Base-by-base conservation (phyloP, 805 yeast genomes). In the Hermanozyma aechmeae region DNA sequence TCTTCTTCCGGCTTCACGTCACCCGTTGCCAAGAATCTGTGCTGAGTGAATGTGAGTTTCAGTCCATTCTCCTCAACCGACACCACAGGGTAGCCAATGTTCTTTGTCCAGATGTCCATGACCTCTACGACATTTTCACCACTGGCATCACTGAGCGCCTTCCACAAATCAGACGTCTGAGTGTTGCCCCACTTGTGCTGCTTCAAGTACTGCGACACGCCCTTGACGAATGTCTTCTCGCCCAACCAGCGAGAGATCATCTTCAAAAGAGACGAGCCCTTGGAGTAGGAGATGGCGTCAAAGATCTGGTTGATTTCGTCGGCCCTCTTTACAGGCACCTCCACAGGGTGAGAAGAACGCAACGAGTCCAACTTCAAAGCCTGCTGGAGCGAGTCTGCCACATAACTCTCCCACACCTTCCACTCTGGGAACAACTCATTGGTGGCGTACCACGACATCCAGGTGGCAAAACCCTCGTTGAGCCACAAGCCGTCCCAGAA, bases 401-500 rank as follows among this genome's bases (percentile, higher is more conserved):
- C 92, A 47, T 82, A 85, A 29, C 76, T 72, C 55, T 83, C 82
- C 83, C 85, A 82, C 22, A 82, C 89, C 48, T 79, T 78, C 89
- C 92, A 82, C 39, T 80, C 85, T 16, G 92, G 92, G 55, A 71
- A 74, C 47, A 80, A 68, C 26, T 75, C 57, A 56, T 81, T 76
- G 53, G 84, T 77, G 7, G 87, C 79, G 49, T 73, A 78, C 86
- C 89, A 82, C 4, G 89, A 81, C 79, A 79, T 80, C 84, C 89
- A 82, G 30, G 93, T 82, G 27, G 94, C 94, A 44, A 82, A 83
- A 26, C 92, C 89, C 61, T 82, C 94, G 51, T 82, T 82, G 45
- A 82, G 69, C 89, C 92, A 82, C 46, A 82, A 68, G 40, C 84
- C 89, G 55, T 80, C 84, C 94, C 94, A 82, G 79, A 84, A 82